Percentiles rank a stretch among this genome's conserved stretches.
Conservation (phyloP, 2,329 filamentous ascomycete species). For the Venturia nashicola region DNA sequence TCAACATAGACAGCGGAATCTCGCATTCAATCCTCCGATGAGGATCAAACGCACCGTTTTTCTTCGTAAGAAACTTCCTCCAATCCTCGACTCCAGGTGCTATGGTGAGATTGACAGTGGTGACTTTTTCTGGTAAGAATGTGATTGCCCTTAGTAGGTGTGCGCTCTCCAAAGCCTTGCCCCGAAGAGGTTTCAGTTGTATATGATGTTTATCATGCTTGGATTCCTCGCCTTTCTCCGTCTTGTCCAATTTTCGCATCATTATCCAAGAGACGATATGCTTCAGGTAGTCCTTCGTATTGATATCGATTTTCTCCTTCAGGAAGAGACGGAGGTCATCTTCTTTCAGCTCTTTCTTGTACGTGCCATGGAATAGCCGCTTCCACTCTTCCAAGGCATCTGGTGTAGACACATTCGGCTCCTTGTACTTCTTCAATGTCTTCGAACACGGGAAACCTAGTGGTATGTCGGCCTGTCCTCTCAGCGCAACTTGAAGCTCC, state of each 20-base stretch:
- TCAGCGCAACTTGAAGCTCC: constrained; percentile 14
- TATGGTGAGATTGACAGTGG: constrained; percentile 14
- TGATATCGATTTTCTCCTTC: constrained; percentile 25
- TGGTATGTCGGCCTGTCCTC: constrained; percentile 14
- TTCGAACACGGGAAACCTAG: constrained; percentile 15
- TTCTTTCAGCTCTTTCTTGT: constrained; percentile 21
- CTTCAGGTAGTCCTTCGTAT: constrained; percentile 24
- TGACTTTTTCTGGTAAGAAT: constrained; percentile 23
- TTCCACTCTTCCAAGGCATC: constrained; percentile 19
- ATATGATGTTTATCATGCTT: constrained; percentile 19
- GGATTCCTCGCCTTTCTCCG: constrained; percentile 11
- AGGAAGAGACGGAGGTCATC: constrained; percentile 20
- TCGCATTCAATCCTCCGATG: constrained; percentile 22
- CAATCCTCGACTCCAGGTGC: constrained; percentile 16
- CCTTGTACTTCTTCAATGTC: constrained; percentile 25
- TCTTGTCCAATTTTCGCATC: constrained; percentile 15
- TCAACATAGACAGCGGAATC: constrained; percentile 22
- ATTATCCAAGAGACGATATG: constrained; percentile 27
- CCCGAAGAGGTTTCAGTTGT: constrained; percentile 18
- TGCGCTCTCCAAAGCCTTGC: constrained; percentile 14
- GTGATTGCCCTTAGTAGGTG: constrained; percentile 21
- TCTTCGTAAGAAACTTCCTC: constrained; percentile 18
- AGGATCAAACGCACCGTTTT: constrained; percentile 22
- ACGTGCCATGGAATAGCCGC: constrained; percentile 18
- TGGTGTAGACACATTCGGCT: constrained; percentile 22